Conservation (phyloP, 768 basidiomycete species). For the Podaxis sp. region DNA sequence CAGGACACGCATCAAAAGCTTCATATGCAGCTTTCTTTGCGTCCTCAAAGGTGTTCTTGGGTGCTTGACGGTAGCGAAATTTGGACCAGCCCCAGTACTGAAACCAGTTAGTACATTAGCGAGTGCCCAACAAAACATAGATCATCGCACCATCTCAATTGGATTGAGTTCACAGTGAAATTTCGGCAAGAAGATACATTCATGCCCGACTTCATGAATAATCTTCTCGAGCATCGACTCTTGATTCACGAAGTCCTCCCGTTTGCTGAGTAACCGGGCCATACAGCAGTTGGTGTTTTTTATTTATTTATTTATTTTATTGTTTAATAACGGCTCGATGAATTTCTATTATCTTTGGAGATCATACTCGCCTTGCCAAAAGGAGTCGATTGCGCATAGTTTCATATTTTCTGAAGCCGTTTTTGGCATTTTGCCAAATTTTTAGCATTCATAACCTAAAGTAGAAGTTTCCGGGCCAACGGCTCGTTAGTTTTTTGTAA, state of each 20-base stretch:
- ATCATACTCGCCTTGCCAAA: no score
- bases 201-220: constrained; percentile 27
- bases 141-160: constrained; percentile 45
- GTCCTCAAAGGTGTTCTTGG: constrained; percentile 29
- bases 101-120: no score
- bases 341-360: no score
- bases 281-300: constrained; percentile 35
- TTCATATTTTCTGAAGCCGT: no score
- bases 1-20: constrained; percentile 34
- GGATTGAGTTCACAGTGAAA: constrained; percentile 37
- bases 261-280: constrained; percentile 34
- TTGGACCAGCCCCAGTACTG: constrained; percentile 41
- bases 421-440: no score
- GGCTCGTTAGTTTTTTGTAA: no score
- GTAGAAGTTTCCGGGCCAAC: no score
- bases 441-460: no score
- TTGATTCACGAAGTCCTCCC: constrained; percentile 41
- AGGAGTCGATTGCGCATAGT: no score
- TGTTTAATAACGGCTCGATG: no score
- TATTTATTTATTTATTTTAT: no score
- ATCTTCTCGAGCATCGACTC: constrained; percentile 31
- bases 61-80: constrained; percentile 31
- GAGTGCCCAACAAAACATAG: no score
- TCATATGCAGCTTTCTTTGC: constrained; percentile 27
- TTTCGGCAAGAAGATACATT: constrained; percentile 35